A percentile compares a stretch with the other conserved stretches of the same genome.
Conservation (phyloP, 2,329 filamentous ascomycete genomes). For the Colletotrichum liriopes region DNA sequence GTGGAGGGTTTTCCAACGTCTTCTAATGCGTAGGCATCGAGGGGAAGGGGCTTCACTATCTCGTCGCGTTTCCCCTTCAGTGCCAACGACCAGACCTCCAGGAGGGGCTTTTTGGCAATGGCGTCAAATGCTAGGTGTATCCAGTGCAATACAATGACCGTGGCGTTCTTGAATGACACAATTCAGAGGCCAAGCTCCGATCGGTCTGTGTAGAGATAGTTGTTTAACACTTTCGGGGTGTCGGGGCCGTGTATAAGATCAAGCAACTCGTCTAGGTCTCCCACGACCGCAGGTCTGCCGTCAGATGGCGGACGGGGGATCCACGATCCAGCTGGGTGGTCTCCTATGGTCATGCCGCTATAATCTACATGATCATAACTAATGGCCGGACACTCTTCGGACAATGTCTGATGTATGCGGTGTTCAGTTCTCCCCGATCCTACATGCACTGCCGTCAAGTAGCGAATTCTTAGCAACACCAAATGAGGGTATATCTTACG, state of each 20-base stretch:
- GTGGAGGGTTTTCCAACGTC: background rate
- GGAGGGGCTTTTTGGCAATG: conserved; percentile 49
- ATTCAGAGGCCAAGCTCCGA: conserved; percentile 60
- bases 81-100: conserved; percentile 10
- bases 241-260: conserved; percentile 28
- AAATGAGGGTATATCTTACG: background rate
- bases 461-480: background rate
- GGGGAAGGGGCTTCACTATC: background rate
- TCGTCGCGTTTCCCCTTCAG: background rate
- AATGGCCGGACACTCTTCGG: conserved; percentile 52
- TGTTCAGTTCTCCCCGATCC: conserved; percentile 54
- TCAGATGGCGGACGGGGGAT: conserved; percentile 47
- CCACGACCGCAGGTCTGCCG: conserved; percentile 46
- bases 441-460: background rate
- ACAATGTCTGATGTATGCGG: conserved; percentile 57
- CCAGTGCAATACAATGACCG: conserved; percentile 57
- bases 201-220: conserved; percentile 56
- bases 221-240: conserved; percentile 49
- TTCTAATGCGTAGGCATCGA: background rate
- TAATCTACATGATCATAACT: conserved; percentile 52
- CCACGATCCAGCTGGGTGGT: conserved; percentile 54
- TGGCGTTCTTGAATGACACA: conserved; percentile 59
- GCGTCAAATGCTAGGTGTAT: conserved; percentile 60
- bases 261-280: conserved; percentile 42
- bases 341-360: conserved; percentile 47